A percentile compares a stretch with the other conserved stretches of the same genome.
phyloP scores from a whole-genome alignment of 106 monocot genomes.

The Posidonia australis region DNA sequence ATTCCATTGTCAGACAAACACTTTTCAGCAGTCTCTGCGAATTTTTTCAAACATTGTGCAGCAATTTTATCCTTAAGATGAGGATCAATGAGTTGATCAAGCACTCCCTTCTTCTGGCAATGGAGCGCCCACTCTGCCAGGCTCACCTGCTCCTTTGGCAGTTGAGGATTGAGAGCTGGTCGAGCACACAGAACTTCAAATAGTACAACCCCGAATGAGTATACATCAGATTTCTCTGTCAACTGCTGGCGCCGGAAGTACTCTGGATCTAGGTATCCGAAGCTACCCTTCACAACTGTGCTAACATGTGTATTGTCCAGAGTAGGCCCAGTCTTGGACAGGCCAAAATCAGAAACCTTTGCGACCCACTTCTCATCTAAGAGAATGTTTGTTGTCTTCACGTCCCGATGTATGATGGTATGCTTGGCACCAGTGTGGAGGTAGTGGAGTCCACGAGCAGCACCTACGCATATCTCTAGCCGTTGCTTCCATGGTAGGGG shows the following conservation, averaged over 20 bases:
- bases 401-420: slow-evolving; percentile 16
- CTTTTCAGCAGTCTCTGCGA: slow-evolving; percentile 62
- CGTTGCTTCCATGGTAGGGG: slow-evolving; percentile 20
- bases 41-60: slow-evolving; percentile 49
- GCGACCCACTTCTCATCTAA: slow-evolving; percentile 14
- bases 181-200: slow-evolving; percentile 12
- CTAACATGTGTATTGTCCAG: slow-evolving; percentile 14
- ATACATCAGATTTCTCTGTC: slow-evolving; percentile 18
- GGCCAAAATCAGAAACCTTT: slow-evolving; percentile 17
- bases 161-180: slow-evolving; percentile 12
- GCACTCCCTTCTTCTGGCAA: slow-evolving; percentile 12
- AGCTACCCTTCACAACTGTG: slow-evolving; percentile 16
- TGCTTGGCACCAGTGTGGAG: slow-evolving; percentile 21
- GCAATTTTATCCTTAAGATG: slow-evolving; percentile 37
- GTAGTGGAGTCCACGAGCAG: slow-evolving; percentile 22
- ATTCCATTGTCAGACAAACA: slow-evolving; percentile 60
- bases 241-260: slow-evolving; percentile 18
- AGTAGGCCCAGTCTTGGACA: slow-evolving; percentile 11
- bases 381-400: slow-evolving; percentile 17
- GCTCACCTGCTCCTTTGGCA: slow-evolving; percentile 13
- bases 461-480: slow-evolving; percentile 20
- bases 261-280: slow-evolving; percentile 17
- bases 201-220: slow-evolving; percentile 17
- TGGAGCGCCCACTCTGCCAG: slow-evolving; percentile 16
- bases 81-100: slow-evolving; percentile 56